A percentile compares a stretch with the other conserved stretches of the same genome.
These are phyloP conservation scores for Trichosanthes cucumerina DNA, from an alignment of 306 rosid genomes.

Conservation along the genomic window DNA sequence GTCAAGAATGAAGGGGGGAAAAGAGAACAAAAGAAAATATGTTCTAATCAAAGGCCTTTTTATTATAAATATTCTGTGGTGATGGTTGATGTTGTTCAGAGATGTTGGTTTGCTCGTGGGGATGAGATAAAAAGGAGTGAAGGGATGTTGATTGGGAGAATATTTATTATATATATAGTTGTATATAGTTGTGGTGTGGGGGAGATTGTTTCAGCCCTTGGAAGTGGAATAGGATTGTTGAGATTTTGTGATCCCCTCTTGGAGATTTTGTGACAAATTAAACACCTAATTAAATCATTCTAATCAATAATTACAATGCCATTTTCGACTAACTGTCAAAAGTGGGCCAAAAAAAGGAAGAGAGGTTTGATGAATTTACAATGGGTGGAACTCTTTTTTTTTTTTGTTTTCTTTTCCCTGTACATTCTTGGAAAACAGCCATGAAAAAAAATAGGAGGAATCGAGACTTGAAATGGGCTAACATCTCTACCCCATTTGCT, in stretches of 20 bases:
- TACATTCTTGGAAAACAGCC: not conserved
- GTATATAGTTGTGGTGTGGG: not conserved
- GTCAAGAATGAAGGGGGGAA: not conserved
- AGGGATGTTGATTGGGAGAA: slow-evolving; percentile 2
- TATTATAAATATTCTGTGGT: not conserved
- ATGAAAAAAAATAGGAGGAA: not conserved
- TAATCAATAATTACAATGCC: not conserved
- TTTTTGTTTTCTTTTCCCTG: not conserved
- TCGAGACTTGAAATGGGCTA: slow-evolving; percentile 2
- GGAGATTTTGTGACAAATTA: slow-evolving; percentile 17
- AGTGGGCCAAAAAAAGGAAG: not conserved
- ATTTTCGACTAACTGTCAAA: slow-evolving; percentile 3
- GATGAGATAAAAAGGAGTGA: slow-evolving; percentile 1
- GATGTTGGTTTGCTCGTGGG: not conserved
- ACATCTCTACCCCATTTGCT: slow-evolving; percentile 2
- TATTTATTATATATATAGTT: not conserved
- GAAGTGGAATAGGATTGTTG: slow-evolving; percentile 18
- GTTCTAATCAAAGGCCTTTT: not conserved
- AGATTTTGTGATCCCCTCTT: slow-evolving; percentile 6
- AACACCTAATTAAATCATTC: not conserved
- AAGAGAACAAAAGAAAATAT: not conserved
- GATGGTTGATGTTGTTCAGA: not conserved
- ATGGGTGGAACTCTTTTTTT: not conserved
- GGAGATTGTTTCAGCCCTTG: not conserved
- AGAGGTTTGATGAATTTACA: not conserved